Evolutionary conservation across 108 stramenopile species (phyloP), one percentile per base, ranked within the genome.

Genomic region (Mediolabrus comicus): DNA sequence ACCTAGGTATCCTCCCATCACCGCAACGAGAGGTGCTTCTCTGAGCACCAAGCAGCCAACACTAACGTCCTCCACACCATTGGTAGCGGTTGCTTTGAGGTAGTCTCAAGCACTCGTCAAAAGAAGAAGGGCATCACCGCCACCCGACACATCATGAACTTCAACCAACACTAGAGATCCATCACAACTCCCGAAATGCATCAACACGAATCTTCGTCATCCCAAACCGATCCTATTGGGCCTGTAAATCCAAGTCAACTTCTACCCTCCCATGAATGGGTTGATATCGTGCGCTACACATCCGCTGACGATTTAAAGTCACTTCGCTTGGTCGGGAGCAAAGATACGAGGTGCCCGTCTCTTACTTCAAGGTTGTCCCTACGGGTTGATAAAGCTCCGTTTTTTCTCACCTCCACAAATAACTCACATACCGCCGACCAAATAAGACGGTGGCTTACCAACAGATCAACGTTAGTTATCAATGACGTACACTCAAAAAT

Each of bases 241-340:
- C 46, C 46, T 5, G 9, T 46, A 6, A 46, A 46, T 22, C n/a
- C 46, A 22, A 16, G 19, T 1, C 22, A 49, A 7, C 46, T 49
- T 9, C 7, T 49, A 22, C 46, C 46, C 3, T 22, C 46, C 1
- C 46, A 49, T 16, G 46, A 16, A 49, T 49, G 46, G 46, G 22
- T 17, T 22, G 46, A 49, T n/a, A 61, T 78, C 7, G 61, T 78
- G 10, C 41, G 32, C 13, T 71, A 71, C 26, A 65, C 67, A 35
- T 27, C 29, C 11, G 65, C 70, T 49, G 65, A 61, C 46, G 77
- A 78, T 9, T 54, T 78, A 1, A 66, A 62, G 24, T 32, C 65
- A 1, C 70, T 78, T 11, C 59, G 77, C 10, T 64, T 78, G n/a
- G 69, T 56, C 0, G 70, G 77, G 11, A 53, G 34, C 65, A 78